These are phyloP conservation scores for Jackrogersella multiformis DNA, from an alignment of 495 filamentous ascomycete species.

Conservation along the genomic window DNA sequence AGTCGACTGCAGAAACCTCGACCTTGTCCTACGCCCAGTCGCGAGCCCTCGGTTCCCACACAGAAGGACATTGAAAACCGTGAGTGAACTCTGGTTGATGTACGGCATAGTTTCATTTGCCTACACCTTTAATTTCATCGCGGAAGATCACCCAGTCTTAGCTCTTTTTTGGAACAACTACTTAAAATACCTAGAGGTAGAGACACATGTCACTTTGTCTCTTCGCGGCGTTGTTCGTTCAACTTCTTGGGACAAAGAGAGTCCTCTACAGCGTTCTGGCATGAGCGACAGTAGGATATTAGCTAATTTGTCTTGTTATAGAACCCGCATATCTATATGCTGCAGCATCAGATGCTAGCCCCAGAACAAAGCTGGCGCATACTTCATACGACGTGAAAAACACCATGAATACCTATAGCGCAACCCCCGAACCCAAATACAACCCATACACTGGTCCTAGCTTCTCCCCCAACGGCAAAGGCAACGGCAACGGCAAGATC, in stretches of 20 bases:
- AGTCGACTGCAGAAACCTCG: constrained; percentile 51
- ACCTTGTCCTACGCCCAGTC: constrained; percentile 41
- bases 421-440: constrained; percentile 29
- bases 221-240: background rate
- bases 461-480: constrained; percentile 33
- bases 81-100: constrained; percentile 34
- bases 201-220: constrained; percentile 11
- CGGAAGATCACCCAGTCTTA: too few relatives aligned
- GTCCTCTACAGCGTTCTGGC: background rate
- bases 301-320: constrained; percentile 21
- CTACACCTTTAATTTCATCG: too few relatives aligned
- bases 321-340: constrained; percentile 29
- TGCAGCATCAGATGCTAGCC: constrained; percentile 30
- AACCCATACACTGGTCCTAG: constrained; percentile 21
- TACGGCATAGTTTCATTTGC: background rate
- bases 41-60: constrained; percentile 43
- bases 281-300: background rate
- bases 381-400: constrained; percentile 50
- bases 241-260: constrained; percentile 20
- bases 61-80: constrained; percentile 48
- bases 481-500: too few relatives aligned
- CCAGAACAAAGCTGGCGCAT: constrained; percentile 43
- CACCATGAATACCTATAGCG: constrained; percentile 47
- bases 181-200: too few relatives aligned
- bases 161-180: background rate